Evolutionary conservation across 805 yeast genomes (phyloP).

Genomic region (Yarrowia porcina): DNA sequence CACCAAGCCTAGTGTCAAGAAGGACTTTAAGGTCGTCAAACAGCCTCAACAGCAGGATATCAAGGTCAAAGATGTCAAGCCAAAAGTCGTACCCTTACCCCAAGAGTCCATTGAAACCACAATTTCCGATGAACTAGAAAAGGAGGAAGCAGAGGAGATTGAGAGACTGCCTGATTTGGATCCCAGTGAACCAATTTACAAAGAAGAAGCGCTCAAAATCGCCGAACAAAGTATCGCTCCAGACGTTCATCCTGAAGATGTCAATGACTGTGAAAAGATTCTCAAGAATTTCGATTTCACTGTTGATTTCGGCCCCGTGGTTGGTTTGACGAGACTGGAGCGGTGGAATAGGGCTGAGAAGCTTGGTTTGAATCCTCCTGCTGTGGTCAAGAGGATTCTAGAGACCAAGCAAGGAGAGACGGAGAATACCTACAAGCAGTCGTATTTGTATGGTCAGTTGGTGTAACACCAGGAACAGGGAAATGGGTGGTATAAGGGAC

Average conservation of each 20-base stretch:
- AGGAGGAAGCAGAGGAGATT: neutral
- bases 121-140: neutral
- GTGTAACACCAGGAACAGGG: neutral
- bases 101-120: neutral
- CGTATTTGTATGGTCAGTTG: neutral
- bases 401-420: conserved; percentile 27
- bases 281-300: conserved; percentile 39
- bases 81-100: no score
- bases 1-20: neutral
- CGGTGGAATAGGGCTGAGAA: conserved; percentile 42
- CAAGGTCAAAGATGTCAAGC: neutral
- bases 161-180: neutral
- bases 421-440: neutral
- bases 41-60: neutral
- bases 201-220: neutral
- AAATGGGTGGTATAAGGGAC: neutral
- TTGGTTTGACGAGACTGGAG: conserved; percentile 40
- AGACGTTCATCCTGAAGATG: conserved; percentile 38
- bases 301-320: conserved; percentile 41
- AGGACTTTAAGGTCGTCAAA: neutral
- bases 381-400: conserved; percentile 36
- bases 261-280: conserved; percentile 35
- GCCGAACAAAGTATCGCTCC: conserved; percentile 12
- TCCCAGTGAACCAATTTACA: neutral
- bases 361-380: conserved; percentile 41